These are phyloP conservation scores for Neltuma alba DNA, from an alignment of 306 rosid genomes.

Conservation along the genomic window DNA sequence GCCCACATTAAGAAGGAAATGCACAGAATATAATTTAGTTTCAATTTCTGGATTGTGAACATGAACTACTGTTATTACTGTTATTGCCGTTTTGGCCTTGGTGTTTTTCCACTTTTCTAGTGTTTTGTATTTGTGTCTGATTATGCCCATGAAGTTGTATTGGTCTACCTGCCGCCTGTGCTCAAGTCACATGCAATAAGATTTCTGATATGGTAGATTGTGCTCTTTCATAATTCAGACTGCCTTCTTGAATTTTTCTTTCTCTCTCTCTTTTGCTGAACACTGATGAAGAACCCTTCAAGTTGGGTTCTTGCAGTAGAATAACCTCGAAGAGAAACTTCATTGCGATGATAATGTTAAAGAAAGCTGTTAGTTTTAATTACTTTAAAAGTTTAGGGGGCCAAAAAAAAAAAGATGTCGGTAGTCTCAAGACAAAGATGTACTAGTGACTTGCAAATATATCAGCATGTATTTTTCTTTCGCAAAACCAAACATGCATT, in stretches of 20 bases:
- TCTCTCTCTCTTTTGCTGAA: not conserved
- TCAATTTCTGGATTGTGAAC: not conserved
- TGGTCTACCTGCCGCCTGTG: not conserved
- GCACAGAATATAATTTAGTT: not conserved
- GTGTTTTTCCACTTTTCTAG: constrained; percentile 13
- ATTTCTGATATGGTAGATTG: not conserved
- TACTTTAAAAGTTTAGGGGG: too few relatives aligned
- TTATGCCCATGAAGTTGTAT: not conserved
- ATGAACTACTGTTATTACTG: not conserved
- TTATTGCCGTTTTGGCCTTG: not conserved
- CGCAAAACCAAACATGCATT: too few relatives aligned
- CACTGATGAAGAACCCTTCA: not conserved
- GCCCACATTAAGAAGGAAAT: constrained; percentile 28
- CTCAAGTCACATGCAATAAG: constrained; percentile 28
- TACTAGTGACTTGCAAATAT: too few relatives aligned
- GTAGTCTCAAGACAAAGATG: too few relatives aligned
- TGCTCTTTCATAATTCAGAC: not conserved
- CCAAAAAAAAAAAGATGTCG: too few relatives aligned
- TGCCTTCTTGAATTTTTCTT: not conserved
- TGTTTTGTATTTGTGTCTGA: not conserved
- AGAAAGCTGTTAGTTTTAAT: not conserved
- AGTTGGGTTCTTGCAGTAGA: not conserved
- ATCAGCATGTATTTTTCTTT: too few relatives aligned
- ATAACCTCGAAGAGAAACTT: not conserved
- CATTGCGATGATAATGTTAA: not conserved